Base-by-base conservation (phyloP, 2,329 filamentous ascomycete genomes). In the Colletotrichum sojae region DNA sequence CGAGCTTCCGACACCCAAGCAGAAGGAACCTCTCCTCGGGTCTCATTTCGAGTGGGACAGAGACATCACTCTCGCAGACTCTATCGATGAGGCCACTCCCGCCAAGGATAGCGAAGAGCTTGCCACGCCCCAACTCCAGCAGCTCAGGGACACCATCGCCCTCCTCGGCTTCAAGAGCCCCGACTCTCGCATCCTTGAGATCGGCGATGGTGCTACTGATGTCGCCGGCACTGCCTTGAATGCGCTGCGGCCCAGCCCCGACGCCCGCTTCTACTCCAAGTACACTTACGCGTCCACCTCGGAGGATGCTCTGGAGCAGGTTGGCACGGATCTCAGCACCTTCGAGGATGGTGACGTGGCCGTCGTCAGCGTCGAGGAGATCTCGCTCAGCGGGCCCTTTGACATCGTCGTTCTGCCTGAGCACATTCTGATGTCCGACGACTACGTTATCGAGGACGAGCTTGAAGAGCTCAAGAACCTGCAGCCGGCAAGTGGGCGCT, bases 21-120 rank as follows among this genome's bases (percentile, higher is more conserved):
- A 57, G 1, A 49, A 56, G 27, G 63, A 67, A 6, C 49, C 61
- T 6, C 31, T 52, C 3, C 63, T 67, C n/a, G 63, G 63, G 1
- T 62, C 57, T 9, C 61, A 51, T 16, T 67, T 67, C 18, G 63
- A 67, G 31, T 67, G 63, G 63, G 62, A 55, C 1, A 16, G 48
- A 8, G 63, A 67, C 10, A 49, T 61, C 15, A 56, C 63, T 1
- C 61, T 67, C 49, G 3, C 61, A 2, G 51, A 56, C n/a, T 62
- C 51, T 0, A 18, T 67, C 0, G 9, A 40, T 1, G 63, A 67
- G 1, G 6, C 62, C 12, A n/a, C 40, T 1, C 15, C 40, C 13
- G 10, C 13, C 15, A 31, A 25, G 0, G 5, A 4, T 3, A 25
- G 6, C 5, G 51, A 62, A 2, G 36, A 43, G 5, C 5, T 16